Base-by-base conservation (phyloP, 78 protist genomes). In the Polysphondylium violaceum region DNA sequence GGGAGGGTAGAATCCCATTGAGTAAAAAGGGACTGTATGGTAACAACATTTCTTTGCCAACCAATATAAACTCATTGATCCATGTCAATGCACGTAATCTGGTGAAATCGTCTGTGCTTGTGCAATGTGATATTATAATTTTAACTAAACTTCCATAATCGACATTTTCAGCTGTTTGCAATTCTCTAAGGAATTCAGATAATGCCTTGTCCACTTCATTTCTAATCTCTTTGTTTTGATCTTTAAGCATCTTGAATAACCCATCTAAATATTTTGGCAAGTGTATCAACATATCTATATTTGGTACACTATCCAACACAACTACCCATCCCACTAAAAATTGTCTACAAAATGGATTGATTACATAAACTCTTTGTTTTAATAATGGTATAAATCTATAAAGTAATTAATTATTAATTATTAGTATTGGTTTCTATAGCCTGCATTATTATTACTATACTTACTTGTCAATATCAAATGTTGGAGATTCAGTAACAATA, bases 181-280 rank as follows among this genome's bases (percentile, higher is more conserved):
- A 74, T 51, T 97, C 97, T 7, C 79, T 90, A 11, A 96, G 81
- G 23, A 97, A 95, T 36, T 96, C 96, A 14, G 86, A 63, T 8
- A 96, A 88, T 44, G 86, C 92, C 11, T 76, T 36, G 67, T 91
- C 96, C 23, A 95, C 93, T 86, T 88, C 93, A 36, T 31, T 43
- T 17, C 96, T 87, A 55, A 94, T 93, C 7, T 91, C 94, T 41
- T 72, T 83, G 47, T 94, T 91, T 56, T 90, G 85, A 85, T 96
- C 98, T 79, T 94, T 59, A 59, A 97, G 78, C 90, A 97, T 96
- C 60, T 76, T 53, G 65, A 98, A 94, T 5, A 98, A 43, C 40
- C 99, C 99, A 51, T 77, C 96, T 47, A 97, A 83, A 27, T 93
- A 94, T 35, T 78, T 86, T 25, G 98, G 98, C 14, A 98, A 88